Evolutionary conservation across 352 stramenopile species (phyloP).

Genomic region (Pythium aquatile): DNA sequence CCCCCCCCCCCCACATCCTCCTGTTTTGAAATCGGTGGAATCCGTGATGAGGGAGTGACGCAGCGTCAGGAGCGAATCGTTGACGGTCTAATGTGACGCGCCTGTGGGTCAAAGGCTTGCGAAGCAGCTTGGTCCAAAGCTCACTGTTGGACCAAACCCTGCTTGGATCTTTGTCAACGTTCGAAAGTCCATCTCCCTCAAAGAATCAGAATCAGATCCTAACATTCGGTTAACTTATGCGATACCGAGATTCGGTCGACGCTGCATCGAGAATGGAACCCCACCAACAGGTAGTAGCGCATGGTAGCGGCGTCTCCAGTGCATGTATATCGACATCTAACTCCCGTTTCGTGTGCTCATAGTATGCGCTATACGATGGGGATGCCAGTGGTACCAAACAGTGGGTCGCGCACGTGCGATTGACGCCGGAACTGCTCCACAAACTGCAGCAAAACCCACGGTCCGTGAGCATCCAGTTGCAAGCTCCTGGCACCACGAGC

Average conservation of each 20-base stretch:
- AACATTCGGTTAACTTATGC: conserved; percentile 21
- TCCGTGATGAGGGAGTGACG: too few relatives aligned
- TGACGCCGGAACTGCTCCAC: conserved; percentile 73
- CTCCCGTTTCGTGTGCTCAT: not conserved
- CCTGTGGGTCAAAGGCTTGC: too few relatives aligned
- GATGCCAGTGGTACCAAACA: conserved; percentile 28
- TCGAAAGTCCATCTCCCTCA: not conserved
- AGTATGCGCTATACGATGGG: conserved; percentile 75
- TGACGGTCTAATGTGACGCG: too few relatives aligned
- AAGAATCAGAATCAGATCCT: conserved; percentile 2
- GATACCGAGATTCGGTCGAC: not conserved
- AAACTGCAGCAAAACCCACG: conserved; percentile 42
- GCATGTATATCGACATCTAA: not conserved
- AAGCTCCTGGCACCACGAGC: conserved; percentile 29
- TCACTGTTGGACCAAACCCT: too few relatives aligned
- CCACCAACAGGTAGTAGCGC: conserved; percentile 18
- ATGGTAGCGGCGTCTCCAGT: not conserved
- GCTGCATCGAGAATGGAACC: conserved; percentile 12
- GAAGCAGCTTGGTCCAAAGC: too few relatives aligned
- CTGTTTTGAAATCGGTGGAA: too few relatives aligned
- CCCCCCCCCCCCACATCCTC: too few relatives aligned
- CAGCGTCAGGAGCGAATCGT: too few relatives aligned
- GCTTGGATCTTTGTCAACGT: not conserved
- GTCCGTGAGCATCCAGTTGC: conserved; percentile 32
- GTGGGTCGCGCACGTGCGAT: conserved; percentile 70